Conservation (phyloP, 1,284 basidiomycete genomes). For the Volvariella surrecta region DNA sequence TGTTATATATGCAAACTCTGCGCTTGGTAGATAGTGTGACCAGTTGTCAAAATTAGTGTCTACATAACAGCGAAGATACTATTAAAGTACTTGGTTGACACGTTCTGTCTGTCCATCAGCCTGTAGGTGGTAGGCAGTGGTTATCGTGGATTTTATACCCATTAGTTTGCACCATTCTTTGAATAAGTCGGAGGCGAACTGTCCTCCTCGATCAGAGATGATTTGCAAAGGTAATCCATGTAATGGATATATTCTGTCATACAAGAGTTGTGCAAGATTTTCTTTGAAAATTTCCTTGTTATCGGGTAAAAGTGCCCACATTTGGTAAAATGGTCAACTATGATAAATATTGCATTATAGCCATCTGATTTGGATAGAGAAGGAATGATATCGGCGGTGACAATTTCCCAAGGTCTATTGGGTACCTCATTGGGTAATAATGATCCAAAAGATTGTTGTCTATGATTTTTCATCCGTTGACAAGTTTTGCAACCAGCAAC, state of each 20-base stretch:
- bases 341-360: conserved; percentile 25
- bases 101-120: not conserved
- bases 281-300: too few species aligned
- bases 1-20: conserved; percentile 1
- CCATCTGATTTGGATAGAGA: conserved; percentile 24
- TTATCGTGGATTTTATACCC: too few species aligned
- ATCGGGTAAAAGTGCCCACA: too few species aligned
- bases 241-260: not conserved
- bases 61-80: not conserved
- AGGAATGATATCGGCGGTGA: conserved; percentile 28
- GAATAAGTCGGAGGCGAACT: not conserved
- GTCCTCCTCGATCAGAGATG: conserved; percentile 1
- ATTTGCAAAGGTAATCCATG: conserved; percentile 2
- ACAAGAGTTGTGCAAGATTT: conserved; percentile 2
- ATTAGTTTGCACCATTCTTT: too few species aligned
- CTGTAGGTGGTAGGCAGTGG: not conserved
- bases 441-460: conserved; percentile 11
- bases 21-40: not conserved
- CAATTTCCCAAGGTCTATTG: conserved; percentile 18
- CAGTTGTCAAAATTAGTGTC: not conserved
- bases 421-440: conserved; percentile 21
- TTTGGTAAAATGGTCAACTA: conserved; percentile 28
- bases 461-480: conserved; percentile 22
- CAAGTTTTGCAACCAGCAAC: conserved; percentile 29
- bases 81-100: conserved; percentile 1